phyloP scores from a whole-genome alignment of 2,329 filamentous ascomycete genomes.

The Penicillium rolfsii region DNA sequence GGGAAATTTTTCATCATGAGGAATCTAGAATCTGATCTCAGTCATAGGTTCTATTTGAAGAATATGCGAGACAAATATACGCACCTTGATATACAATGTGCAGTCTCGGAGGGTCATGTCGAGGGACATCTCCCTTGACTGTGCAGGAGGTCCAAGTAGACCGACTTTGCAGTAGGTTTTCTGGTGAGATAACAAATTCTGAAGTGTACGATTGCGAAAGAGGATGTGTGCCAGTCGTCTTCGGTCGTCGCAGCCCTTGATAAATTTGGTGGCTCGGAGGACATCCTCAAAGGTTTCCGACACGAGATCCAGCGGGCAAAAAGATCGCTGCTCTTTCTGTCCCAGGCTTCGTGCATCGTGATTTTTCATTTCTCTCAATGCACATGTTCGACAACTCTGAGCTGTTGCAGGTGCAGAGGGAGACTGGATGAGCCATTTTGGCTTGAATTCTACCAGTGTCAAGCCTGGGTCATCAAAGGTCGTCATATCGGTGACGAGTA shows the following conservation, averaged over 20 bases:
- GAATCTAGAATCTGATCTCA: slow-evolving; percentile 34
- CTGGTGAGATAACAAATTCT: slow-evolving; percentile 42
- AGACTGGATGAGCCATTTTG: slow-evolving; percentile 81
- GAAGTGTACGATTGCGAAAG: slow-evolving; percentile 39
- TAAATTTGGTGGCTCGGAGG: slow-evolving; percentile 45
- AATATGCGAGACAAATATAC: slow-evolving; percentile 4
- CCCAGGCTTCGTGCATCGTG: slow-evolving; percentile 37
- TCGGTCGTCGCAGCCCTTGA: slow-evolving; percentile 45
- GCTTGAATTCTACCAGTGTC: slow-evolving; percentile 72
- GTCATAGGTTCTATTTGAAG: neutral
- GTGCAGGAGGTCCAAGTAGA: slow-evolving; percentile 39
- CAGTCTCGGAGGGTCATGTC: slow-evolving; percentile 84
- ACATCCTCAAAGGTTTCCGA: slow-evolving; percentile 52
- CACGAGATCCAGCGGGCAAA: slow-evolving; percentile 69
- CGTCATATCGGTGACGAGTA: slow-evolving; percentile 76
- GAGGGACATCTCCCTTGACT: slow-evolving; percentile 58
- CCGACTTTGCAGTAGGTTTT: slow-evolving; percentile 40
- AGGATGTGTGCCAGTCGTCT: slow-evolving; percentile 39
- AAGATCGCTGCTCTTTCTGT: slow-evolving; percentile 44
- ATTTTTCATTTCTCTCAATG: slow-evolving; percentile 57
- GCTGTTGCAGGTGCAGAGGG: slow-evolving; percentile 67
- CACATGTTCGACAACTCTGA: slow-evolving; percentile 74
- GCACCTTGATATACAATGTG: slow-evolving; percentile 70
- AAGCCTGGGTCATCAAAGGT: slow-evolving; percentile 40
- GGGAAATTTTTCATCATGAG: slow-evolving; percentile 34